Conservation (phyloP, 805 yeast genomes). For the Grigorovia jiainica region DNA sequence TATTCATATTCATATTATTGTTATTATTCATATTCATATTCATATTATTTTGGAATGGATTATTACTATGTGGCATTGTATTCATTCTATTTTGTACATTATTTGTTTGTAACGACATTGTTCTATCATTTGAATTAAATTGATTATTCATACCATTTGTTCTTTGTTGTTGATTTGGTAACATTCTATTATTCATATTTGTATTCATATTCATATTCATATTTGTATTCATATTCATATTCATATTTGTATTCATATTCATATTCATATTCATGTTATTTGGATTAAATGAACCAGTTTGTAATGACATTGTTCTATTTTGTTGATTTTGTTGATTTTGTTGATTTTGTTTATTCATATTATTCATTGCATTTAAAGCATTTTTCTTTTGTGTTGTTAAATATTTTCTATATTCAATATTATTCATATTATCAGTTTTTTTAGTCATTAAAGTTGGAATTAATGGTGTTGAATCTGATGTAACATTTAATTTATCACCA, state of each 20-base stretch:
- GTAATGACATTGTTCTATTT: slow-evolving; percentile 29
- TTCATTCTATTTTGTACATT: not conserved
- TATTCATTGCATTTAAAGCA: slow-evolving; percentile 38
- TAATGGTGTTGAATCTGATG: slow-evolving; percentile 59
- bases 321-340: slow-evolving; percentile 2
- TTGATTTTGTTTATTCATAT: slow-evolving; percentile 17
- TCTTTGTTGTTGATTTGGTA: not conserved
- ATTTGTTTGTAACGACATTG: slow-evolving; percentile 2
- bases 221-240: too few relatives aligned
- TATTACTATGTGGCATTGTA: not conserved
- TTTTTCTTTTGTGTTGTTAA: slow-evolving; percentile 59
- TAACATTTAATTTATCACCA: slow-evolving; percentile 42
- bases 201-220: not conserved
- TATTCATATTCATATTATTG: not conserved
- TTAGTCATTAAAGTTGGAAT: slow-evolving; percentile 55
- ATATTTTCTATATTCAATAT: slow-evolving; percentile 59
- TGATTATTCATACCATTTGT: not conserved
- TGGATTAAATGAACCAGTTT: slow-evolving; percentile 3
- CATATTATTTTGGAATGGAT: not conserved
- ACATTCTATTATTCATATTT: not conserved
- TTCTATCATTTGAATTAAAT: not conserved
- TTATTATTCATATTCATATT: not conserved
- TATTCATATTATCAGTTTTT: slow-evolving; percentile 31
- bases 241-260: too few relatives aligned
- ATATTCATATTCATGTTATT: not conserved